These are phyloP conservation scores for Cephalotrichum gorgonifer DNA, from an alignment of 2,329 filamentous ascomycete species.

Conservation along the genomic window DNA sequence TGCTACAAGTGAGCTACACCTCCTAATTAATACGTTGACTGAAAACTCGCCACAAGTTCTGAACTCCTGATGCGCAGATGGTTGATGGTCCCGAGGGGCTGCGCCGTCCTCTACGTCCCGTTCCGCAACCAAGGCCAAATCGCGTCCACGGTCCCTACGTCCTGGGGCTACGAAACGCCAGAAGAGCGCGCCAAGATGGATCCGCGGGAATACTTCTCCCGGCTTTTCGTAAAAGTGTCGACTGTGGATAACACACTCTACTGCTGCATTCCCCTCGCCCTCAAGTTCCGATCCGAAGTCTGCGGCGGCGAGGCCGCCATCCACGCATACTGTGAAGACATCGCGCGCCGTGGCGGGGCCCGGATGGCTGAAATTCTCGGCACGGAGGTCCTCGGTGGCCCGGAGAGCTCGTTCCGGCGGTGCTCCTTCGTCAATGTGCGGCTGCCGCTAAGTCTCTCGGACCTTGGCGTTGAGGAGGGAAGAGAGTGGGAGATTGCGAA, in stretches of 20 bases:
- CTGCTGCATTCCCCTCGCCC: conserved; percentile 58
- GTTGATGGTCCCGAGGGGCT: conserved; percentile 71
- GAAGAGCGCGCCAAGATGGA: conserved; percentile 30
- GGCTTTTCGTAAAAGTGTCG: conserved; percentile 65
- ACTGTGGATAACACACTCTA: conserved; percentile 66
- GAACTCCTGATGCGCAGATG: conserved; percentile 45
- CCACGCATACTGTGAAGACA: conserved; percentile 45
- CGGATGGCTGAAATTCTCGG: conserved; percentile 51
- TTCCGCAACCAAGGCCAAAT: conserved; percentile 65
- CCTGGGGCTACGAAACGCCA: conserved; percentile 60
- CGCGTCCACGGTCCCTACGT: conserved; percentile 66
- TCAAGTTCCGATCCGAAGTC: conserved; percentile 57
- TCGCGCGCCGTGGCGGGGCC: conserved; percentile 55
- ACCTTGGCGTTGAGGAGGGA: background rate
- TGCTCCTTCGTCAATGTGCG: conserved; percentile 66
- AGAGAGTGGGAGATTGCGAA: conserved; percentile 15
- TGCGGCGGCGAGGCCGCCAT: conserved; percentile 68
- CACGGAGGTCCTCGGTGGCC: conserved; percentile 63
- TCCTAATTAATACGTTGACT: background rate
- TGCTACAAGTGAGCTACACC: conserved; percentile 55
- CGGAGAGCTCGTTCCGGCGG: conserved; percentile 45
- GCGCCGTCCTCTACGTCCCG: conserved; percentile 73
- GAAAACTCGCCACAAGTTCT: too few relatives aligned
- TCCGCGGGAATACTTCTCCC: conserved; percentile 39
- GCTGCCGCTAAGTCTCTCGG: conserved; percentile 49